Conservation (phyloP, 306 rosid genomes). For the Pterocarpus santalinus region DNA sequence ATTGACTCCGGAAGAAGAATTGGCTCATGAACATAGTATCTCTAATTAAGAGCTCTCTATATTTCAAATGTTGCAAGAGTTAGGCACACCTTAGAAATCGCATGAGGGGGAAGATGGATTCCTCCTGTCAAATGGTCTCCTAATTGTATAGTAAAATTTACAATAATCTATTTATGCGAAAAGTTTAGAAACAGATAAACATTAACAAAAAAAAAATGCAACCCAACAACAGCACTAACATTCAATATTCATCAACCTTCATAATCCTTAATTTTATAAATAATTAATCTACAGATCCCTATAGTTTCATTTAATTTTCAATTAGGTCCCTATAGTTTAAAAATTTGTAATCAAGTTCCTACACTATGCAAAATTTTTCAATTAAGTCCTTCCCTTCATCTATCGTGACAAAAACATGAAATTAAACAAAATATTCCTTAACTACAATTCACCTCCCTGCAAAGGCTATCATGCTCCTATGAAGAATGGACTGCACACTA, state of each 20-base stretch:
- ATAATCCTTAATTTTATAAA: slow-evolving; percentile 56
- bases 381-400: no score
- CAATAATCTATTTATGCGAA: slow-evolving; percentile 14
- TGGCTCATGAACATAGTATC: slow-evolving; percentile 10
- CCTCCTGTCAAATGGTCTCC: slow-evolving; percentile 47
- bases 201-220: not conserved
- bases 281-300: no score
- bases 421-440: no score
- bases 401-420: no score
- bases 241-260: slow-evolving; percentile 46
- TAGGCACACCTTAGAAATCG: not conserved
- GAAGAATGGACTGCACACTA: no score
- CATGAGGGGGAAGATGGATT: slow-evolving; percentile 38
- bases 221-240: slow-evolving; percentile 28
- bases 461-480: no score
- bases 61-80: not conserved
- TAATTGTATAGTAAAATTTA: slow-evolving; percentile 73
- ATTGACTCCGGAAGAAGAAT: slow-evolving; percentile 32
- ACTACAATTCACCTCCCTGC: no score
- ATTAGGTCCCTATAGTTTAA: no score
- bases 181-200: no score
- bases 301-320: no score
- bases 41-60: slow-evolving; percentile 1
- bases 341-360: no score
- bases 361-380: no score